Evolutionary conservation across 495 filamentous ascomycete genomes (phyloP), one percentile per base, ranked within the genome.

Genomic region (Podospora comata): DNA sequence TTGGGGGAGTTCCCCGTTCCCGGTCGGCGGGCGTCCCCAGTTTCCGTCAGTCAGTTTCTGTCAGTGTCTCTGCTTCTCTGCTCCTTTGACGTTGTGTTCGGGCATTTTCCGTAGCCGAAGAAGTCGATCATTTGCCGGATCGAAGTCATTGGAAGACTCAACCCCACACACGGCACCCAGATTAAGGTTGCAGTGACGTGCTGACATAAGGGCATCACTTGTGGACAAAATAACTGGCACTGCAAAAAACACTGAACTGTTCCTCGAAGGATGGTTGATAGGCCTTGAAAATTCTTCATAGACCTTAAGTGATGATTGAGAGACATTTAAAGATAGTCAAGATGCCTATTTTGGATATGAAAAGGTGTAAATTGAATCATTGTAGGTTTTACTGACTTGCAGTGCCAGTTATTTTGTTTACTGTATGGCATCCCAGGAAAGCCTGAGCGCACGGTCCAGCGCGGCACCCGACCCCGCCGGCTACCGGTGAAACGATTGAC

Each of bases 401-500:
- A 23, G 23, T 23, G 1, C 23, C 23, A 23, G 23, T 23, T 23
- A 23, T 23, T 23, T 23, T 23, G 23, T 23, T 23, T 23, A 23
- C 23, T 23, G 23, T 23, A 23, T 23, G 23, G 23, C 23, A 23
- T 23, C 23, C 15, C 39, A 13, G 39, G 39, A 48, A 48, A 32
- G 30, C 39, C n/a, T 26, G 15, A 58, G 55, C 7, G 39, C 39
- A 48, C 39, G 39, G 39, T 6, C 39, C 39, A 48, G 1, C 39
- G 2, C 55, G 4, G 55, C 55, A 20, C 54, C 65, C 65, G 34
- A 66, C 65, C 71, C 69, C 70, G 63, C 72, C 65, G 44, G 66
- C 55, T 27, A 18, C 28, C 61, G 72, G 68, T 57, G 66, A 39
- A 75, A 71, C 57, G 48, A 68, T 71, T 70, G 11, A 57, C 73